Conservation (phyloP, 345 rosid species). For the Noccaea bulbosa region DNA sequence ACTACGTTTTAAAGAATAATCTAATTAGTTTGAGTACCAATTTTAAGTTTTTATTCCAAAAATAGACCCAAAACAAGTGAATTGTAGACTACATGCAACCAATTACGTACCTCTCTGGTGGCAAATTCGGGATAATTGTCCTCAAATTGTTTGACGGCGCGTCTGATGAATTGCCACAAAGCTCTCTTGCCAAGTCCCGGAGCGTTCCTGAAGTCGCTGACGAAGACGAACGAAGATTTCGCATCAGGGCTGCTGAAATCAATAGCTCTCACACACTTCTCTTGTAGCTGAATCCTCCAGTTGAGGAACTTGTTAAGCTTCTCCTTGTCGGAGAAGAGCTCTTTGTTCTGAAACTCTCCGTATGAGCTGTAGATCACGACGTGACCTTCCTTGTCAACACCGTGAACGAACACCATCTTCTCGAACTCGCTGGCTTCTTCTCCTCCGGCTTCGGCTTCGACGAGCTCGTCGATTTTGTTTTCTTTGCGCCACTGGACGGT, state of each 20-base stretch:
- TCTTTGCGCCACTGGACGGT: slow-evolving; percentile 79
- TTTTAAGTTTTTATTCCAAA: too few species aligned
- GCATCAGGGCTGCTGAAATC: slow-evolving; percentile 71
- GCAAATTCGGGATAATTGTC: slow-evolving; percentile 72
- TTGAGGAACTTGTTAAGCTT: slow-evolving; percentile 69
- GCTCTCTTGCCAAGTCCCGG: slow-evolving; percentile 70
- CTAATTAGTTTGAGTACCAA: neutral
- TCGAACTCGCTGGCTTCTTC: slow-evolving; percentile 55
- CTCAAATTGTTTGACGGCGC: slow-evolving; percentile 70
- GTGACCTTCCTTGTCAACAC: slow-evolving; percentile 77
- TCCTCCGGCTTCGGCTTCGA: slow-evolving; percentile 68
- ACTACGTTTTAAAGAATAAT: too few species aligned
- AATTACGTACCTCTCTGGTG: slow-evolving; percentile 58
- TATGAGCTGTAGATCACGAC: slow-evolving; percentile 85
- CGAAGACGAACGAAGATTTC: slow-evolving; percentile 63
- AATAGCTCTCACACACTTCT: slow-evolving; percentile 74
- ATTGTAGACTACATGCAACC: too few species aligned
- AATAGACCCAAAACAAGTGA: too few species aligned
- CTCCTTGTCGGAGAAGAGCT: slow-evolving; percentile 71
- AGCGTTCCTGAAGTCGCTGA: slow-evolving; percentile 78
- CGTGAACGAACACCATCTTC: slow-evolving; percentile 80
- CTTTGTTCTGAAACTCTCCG: slow-evolving; percentile 78
- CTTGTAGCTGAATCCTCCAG: slow-evolving; percentile 87
- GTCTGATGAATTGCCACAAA: slow-evolving; percentile 67
- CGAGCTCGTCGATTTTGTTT: slow-evolving; percentile 59